These are phyloP conservation scores for Fremontodendron californicum DNA, from an alignment of 345 rosid species.

Conservation along the genomic window DNA sequence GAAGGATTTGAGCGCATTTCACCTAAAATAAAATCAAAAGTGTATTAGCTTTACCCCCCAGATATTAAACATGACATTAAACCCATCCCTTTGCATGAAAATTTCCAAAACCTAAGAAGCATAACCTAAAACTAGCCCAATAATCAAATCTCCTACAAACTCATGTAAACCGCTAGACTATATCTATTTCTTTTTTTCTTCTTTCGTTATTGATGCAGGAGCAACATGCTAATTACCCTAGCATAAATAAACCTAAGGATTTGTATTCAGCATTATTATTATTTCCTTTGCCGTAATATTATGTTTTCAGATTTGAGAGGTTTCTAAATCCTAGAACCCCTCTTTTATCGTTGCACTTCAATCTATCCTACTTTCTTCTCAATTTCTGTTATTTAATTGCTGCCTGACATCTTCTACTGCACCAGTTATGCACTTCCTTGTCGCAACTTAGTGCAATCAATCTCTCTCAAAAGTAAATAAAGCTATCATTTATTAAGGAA, in stretches of 20 bases:
- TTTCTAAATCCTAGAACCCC: no score
- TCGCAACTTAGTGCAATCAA: not conserved
- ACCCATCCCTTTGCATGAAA: no score
- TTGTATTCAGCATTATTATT: no score
- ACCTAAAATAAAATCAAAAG: conserved; percentile 41
- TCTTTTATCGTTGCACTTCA: no score
- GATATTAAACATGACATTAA: not conserved
- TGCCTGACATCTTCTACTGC: no score
- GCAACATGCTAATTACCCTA: no score
- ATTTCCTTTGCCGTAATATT: no score
- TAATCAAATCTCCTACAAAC: not conserved
- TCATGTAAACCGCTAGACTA: not conserved
- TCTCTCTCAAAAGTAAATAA: not conserved
- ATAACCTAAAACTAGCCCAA: not conserved
- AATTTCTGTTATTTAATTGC: no score
- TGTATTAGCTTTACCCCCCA: not conserved
- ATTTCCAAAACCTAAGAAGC: not conserved
- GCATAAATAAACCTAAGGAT: no score
- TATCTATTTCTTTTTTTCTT: not conserved
- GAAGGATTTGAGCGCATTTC: conserved; percentile 77
- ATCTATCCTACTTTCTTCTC: no score
- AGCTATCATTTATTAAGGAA: not conserved
- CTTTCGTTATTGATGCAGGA: no score
- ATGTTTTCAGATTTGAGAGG: no score
- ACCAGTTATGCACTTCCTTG: not conserved